Conservation (phyloP, 1,139 yeast species). For the Taphrina communis region DNA sequence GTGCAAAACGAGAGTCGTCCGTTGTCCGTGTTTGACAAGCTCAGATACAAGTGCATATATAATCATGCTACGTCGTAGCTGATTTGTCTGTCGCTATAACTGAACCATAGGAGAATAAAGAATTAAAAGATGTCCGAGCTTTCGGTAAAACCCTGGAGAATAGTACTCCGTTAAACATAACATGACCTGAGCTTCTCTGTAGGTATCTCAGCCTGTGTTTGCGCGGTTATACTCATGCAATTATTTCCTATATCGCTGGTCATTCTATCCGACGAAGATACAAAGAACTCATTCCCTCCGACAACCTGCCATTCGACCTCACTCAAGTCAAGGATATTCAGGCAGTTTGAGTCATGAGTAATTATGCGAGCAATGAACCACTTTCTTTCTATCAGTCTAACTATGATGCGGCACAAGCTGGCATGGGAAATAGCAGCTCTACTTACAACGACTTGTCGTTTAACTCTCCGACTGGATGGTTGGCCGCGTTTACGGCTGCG, state of each 20-base stretch:
- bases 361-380: constrained; percentile 16
- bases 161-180: not conserved
- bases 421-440: not conserved
- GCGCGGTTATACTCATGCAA: no score
- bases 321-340: no score
- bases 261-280: no score
- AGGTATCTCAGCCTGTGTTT: no score
- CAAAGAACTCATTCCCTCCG: no score
- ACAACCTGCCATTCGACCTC: no score
- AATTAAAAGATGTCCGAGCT: not conserved
- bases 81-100: no score
- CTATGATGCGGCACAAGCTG: constrained; percentile 10
- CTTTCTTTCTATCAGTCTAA: constrained; percentile 36
- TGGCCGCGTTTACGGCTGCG: constrained; percentile 91
- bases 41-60: no score
- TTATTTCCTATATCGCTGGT: no score
- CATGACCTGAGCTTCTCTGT: not conserved
- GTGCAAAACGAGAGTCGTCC: no score
- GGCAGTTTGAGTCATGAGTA: constrained; percentile 4
- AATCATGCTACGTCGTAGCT: no score
- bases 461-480: constrained; percentile 58
- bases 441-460: constrained; percentile 24
- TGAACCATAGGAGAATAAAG: not conserved
- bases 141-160: not conserved
- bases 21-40: no score